Evolutionary conservation across 805 yeast genomes (phyloP), one percentile per base, ranked within the genome.

Genomic region (Scheffersomyces spartinae): DNA sequence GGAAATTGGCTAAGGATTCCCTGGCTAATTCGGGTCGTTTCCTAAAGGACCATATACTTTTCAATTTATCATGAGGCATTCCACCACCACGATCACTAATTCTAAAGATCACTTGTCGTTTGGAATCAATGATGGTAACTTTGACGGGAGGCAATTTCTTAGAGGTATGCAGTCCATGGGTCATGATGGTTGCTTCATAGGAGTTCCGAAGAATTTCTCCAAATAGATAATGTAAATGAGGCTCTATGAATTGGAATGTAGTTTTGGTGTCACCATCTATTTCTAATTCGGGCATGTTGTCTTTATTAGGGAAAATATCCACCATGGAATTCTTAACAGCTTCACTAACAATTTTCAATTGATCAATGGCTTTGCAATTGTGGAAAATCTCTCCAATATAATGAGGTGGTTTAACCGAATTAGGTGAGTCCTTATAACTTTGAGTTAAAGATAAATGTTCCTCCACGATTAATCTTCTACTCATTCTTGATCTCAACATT

Each of bases 11-110:
- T 22, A 78, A 51, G n/a, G 74, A 69, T 27, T 61, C 52, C 24
- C 65, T 47, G 1, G 91, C 82, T 10, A 68, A 42, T 26, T 61
- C 64, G 3, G 81, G 74, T 13, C 66, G 62, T 45, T 79, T 80
- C 4, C 86, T 86, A 53, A 91, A 88, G 0, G 94, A 80, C 94
- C 95, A 88, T 6, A 85, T 62, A 21, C 74, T 68, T 9, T 63
- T 60, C 18, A 80, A 59, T 17, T 72, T 64, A 12, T 67, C 68
- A 23, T 65, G 63, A 7, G 68, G 61, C 25, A 88, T 57, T 2
- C 97, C 98, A 15, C 96, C 96, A 3, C 95, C 96, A 37, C 69
- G 75, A 49, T 88, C 98, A 4, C 88, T 74, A 25, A 88, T 71
- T 26, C 94, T 64, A 46, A 88, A 78, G 3, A 75, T 59, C 15